Conservation (phyloP, 2,329 filamentous ascomycete species). For the Xylariaceae sp. region DNA sequence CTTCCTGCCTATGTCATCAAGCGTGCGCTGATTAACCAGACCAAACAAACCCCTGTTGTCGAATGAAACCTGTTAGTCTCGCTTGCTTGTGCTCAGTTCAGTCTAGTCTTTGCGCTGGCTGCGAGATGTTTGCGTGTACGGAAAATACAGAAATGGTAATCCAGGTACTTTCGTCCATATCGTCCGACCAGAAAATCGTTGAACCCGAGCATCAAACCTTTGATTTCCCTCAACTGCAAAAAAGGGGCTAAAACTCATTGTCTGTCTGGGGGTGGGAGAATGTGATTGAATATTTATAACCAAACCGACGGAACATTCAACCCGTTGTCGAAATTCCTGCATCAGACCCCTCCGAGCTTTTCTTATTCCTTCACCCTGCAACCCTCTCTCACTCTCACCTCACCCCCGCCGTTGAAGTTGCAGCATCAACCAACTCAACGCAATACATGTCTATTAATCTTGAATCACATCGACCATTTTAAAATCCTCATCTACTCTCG, state of each 20-base stretch:
- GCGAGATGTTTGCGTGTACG: neutral
- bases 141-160: conserved; percentile 9
- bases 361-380: no score
- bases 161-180: conserved; percentile 14
- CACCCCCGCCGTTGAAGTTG: no score
- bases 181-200: neutral
- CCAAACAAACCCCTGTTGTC: neutral
- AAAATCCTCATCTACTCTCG: no score
- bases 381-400: no score
- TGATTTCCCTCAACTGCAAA: neutral
- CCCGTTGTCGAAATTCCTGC: no score
- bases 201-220: neutral
- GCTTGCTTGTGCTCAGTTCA: conserved; percentile 8
- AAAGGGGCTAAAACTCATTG: neutral
- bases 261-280: neutral
- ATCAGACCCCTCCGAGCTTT: no score
- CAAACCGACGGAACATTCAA: no score
- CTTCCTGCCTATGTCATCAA: neutral
- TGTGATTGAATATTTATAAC: no score
- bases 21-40: no score
- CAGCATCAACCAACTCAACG: no score
- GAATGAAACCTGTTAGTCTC: conserved; percentile 7
- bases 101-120: conserved; percentile 10
- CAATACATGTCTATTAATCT: no score
- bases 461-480: no score